Conservation (phyloP, 176 grass and related monocot genomes). For the Musa troglodytarum region DNA sequence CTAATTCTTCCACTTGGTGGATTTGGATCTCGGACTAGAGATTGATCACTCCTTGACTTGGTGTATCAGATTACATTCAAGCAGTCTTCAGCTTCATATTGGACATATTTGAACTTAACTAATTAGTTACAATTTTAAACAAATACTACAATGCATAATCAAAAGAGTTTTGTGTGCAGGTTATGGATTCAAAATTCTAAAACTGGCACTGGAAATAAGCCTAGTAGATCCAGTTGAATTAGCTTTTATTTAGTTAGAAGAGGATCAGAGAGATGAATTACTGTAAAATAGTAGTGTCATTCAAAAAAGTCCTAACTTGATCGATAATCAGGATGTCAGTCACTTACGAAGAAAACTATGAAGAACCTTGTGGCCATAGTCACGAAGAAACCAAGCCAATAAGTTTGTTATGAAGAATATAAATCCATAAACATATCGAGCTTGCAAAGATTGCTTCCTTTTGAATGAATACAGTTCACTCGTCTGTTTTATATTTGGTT, state of each 20-base stretch:
- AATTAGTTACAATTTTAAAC: too few relatives aligned
- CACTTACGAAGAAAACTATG: constrained; percentile 51
- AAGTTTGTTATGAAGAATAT: constrained; percentile 85
- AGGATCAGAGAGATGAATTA: not conserved
- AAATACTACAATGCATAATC: not conserved
- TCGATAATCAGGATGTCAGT: not conserved
- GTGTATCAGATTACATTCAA: too few relatives aligned
- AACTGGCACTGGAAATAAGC: not conserved
- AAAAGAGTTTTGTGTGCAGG: not conserved
- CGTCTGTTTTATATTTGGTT: not conserved
- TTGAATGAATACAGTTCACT: constrained; percentile 7
- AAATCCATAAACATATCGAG: constrained; percentile 66
- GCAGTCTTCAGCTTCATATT: too few relatives aligned
- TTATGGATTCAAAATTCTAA: not conserved
- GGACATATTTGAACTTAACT: too few relatives aligned
- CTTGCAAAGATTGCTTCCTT: constrained; percentile 55
- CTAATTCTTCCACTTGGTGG: too few relatives aligned
- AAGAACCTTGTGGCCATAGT: constrained; percentile 74
- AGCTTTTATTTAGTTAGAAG: too few relatives aligned
- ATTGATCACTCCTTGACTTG: too few relatives aligned
- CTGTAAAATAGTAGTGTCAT: not conserved
- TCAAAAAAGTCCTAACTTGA: not conserved
- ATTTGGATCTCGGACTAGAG: too few relatives aligned
- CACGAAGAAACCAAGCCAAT: constrained; percentile 87
- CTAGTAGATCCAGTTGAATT: not conserved